These are phyloP conservation scores for Achaetomium macrosporum DNA, from an alignment of 2,329 filamentous ascomycete genomes.

Conservation along the genomic window DNA sequence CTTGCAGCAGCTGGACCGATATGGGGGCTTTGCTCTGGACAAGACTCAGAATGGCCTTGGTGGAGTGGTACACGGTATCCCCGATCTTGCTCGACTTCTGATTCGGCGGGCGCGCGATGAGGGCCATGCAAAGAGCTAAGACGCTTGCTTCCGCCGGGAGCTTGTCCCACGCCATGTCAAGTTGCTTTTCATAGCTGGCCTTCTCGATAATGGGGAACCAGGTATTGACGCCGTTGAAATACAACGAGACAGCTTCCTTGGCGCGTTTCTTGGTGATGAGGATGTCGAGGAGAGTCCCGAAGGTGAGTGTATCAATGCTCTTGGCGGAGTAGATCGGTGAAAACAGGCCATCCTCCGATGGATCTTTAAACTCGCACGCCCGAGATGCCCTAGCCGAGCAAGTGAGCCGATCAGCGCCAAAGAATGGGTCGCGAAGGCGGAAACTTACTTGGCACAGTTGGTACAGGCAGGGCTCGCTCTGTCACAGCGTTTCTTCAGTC, in stretches of 20 bases:
- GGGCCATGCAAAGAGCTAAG: constrained; percentile 27
- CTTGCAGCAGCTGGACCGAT: constrained; percentile 25
- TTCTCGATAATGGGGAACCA: constrained; percentile 29
- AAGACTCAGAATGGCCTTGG: constrained; percentile 25
- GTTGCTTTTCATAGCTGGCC: constrained; percentile 20
- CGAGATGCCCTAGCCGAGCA: neutral
- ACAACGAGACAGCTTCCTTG: constrained; percentile 23
- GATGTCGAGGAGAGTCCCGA: constrained; percentile 25
- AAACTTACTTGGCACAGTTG: constrained; percentile 27
- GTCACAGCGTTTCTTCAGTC: constrained; percentile 29
- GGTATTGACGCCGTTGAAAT: constrained; percentile 26
- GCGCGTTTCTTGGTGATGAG: constrained; percentile 22
- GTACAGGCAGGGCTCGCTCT: constrained; percentile 26
- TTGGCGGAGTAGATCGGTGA: constrained; percentile 25
- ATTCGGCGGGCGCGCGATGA: constrained; percentile 23
- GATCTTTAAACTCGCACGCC: constrained; percentile 8
- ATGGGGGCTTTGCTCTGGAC: constrained; percentile 25
- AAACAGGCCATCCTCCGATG: constrained; percentile 16
- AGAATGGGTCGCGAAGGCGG: neutral
- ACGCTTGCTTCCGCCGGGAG: constrained; percentile 26
- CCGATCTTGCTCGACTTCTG: constrained; percentile 20
- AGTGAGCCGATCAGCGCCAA: neutral
- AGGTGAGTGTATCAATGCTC: constrained; percentile 25
- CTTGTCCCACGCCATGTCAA: constrained; percentile 24
- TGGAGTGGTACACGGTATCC: constrained; percentile 25